Evolutionary conservation across 2,329 filamentous ascomycete genomes (phyloP), one percentile per base, ranked within the genome.

Genomic region (Neonectria sp.): DNA sequence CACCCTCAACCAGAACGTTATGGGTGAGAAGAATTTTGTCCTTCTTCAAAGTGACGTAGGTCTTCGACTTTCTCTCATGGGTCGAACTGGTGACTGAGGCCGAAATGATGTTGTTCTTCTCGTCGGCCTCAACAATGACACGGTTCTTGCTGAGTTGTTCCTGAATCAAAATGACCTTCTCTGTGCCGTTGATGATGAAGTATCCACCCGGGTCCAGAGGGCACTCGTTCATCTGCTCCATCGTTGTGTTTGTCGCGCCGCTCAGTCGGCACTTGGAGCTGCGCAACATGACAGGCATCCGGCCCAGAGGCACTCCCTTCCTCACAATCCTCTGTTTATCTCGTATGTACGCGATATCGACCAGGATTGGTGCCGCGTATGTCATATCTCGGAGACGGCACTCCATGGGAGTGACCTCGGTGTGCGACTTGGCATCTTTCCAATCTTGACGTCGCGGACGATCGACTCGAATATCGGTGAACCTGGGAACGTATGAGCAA

Each of bases 111-210:
- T 93, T 93, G 82, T 98, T 98, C 83, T 97, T 97, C 59, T 92
- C 88, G 75, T 95, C 93, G 62, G 94, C 92, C 82, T 99, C 97
- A 17, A 99, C 95, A 79, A 99, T 98, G 76, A 99, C 93, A 84
- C 96, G 91, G 82, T 99, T 99, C 88, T 99, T 99, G 88, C 96
- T 99, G 78, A 99, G 85, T 83, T 99, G 96, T 79, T 99, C 97
- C 81, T 99, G 96, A 15, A 99, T 97, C 49, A 99, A 85, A 77
- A 99, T 99, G 74, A 99, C 96, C 85, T 99, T 99, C 81, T 99
- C 96, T 24, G 97, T 98, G 53, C 96, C 96, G 75, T 95, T 94
- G 72, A 98, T 95, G 76, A 99, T 96, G 77, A 99, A 99, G 81
- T 99, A 99, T 59, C 96, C 96, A 70, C 96, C 96, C 1, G 97